Evolutionary conservation across 139 green algal genomes (phyloP).

Genomic region (Micractinium sp.): DNA sequence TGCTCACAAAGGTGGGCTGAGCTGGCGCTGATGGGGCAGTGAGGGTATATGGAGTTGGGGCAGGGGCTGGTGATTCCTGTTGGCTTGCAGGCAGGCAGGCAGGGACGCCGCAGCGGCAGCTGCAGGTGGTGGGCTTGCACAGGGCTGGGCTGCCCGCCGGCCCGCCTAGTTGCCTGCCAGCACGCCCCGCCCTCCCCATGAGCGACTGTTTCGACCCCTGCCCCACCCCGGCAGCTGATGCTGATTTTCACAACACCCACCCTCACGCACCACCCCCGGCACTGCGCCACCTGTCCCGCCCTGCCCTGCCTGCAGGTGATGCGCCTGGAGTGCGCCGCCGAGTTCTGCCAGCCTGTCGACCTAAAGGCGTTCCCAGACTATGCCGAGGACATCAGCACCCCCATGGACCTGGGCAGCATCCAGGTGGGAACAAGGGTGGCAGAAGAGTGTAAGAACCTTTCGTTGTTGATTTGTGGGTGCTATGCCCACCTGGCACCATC

Average conservation of each 20-base stretch:
- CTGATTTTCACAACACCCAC: not conserved
- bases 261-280: not conserved
- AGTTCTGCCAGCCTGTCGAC: conserved; percentile 18
- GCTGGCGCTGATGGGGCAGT: not conserved
- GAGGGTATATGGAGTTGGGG: not conserved
- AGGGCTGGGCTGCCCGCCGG: not conserved
- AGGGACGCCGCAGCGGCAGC: not conserved
- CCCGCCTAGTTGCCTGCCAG: too few relatives aligned
- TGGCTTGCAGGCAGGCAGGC: not conserved
- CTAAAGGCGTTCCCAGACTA: conserved; percentile 29
- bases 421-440: not conserved
- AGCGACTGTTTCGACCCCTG: too few relatives aligned
- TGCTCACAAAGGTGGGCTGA: conserved; percentile 16
- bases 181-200: too few relatives aligned
- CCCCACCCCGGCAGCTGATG: too few relatives aligned
- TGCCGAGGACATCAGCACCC: not conserved
- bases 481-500: too few relatives aligned
- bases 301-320: not conserved
- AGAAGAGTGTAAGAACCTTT: too few relatives aligned
- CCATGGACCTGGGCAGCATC: conserved; percentile 35
- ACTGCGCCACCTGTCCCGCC: not conserved
- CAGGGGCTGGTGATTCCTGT: not conserved
- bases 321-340: conserved; percentile 10
- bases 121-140: too few relatives aligned
- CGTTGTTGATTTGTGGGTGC: too few relatives aligned